Conservation (phyloP, 2,329 filamentous ascomycete genomes). For the Aspergillus niger region DNA sequence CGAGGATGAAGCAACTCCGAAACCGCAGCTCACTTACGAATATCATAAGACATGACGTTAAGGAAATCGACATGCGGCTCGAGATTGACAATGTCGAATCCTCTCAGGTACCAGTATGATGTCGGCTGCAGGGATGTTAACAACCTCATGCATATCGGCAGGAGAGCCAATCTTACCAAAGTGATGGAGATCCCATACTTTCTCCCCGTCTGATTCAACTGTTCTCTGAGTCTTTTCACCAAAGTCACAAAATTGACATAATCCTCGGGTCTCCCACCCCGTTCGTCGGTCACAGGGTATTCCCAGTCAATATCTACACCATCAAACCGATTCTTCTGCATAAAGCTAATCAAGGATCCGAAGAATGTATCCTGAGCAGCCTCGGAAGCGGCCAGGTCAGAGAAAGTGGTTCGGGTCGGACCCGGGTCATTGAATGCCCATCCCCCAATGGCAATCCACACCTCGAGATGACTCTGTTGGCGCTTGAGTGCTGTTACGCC, state of each 20-base stretch:
- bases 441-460: constrained; percentile 30
- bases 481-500: constrained; percentile 39
- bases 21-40: constrained; percentile 8
- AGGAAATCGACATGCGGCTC: constrained; percentile 18
- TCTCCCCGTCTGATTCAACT: constrained; percentile 1
- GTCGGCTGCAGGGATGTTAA: constrained; percentile 10
- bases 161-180: constrained; percentile 6
- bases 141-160: too few relatives aligned
- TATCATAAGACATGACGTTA: constrained; percentile 29
- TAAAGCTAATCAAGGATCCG: constrained; percentile 17
- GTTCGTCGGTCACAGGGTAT: constrained; percentile 18
- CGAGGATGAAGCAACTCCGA: neutral
- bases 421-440: constrained; percentile 30
- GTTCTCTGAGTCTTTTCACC: constrained; percentile 8
- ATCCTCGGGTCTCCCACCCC: constrained; percentile 12
- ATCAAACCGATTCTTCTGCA: constrained; percentile 15
- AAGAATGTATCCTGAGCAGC: constrained; percentile 15
- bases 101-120: constrained; percentile 18
- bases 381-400: constrained; percentile 20
- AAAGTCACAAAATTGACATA: constrained; percentile 15
- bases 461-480: constrained; percentile 16
- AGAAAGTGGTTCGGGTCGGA: constrained; percentile 18
- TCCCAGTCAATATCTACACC: constrained; percentile 23
- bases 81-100: constrained; percentile 16
- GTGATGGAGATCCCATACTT: constrained; percentile 13